Base-by-base conservation (phyloP, 805 yeast genomes). In the Dipodascus geniculatus region DNA sequence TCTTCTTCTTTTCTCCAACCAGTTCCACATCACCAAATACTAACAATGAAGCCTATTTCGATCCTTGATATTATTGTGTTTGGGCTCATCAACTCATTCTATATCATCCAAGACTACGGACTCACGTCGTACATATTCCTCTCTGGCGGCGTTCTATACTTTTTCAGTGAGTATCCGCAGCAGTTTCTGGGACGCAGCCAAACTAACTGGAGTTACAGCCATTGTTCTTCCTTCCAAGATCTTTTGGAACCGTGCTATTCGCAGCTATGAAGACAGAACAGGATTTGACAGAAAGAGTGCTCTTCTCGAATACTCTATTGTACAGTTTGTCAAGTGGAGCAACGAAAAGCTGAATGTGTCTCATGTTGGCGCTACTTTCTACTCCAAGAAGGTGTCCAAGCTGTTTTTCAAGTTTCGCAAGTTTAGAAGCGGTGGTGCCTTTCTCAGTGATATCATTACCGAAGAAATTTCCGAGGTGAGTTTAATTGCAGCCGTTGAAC, bases 341-440 rank as follows among this genome's bases (percentile, higher is more conserved):
- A 53, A 64, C 19, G 16, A 24, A 23, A 58, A 59, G 11, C 55
- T 63, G 54, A 58, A 61, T 31, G 59, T 61, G 17, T 54, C 55
- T 23, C 44, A 55, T 33, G 53, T 60, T 17, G 61, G 63, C 14
- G 31, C 54, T 1, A 55, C 58, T 1, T 52, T 68, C 9, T 64
- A 64, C 42, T 58, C 67, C 22, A 52, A 59, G 24, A 48, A 33
- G 3, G 58, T 63, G 9, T 61, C 61, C 16, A n/a, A 53, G 19
- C 49, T 52, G 55, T 31, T 67, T 51, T 63, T 52, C 53, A 35
- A 48, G 16, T 56, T 59, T 38, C 62, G 71, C 17, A 53, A 60
- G 33, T 57, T 60, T 51, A 62, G 67, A 23, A 59, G 61, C 48
- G 70, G 71, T 19, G 58, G 61, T 4, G 65, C 62, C 4, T 59